Evolutionary conservation across 2,329 filamentous ascomycete genomes (phyloP).

Genomic region (Hypoxylon sp.): DNA sequence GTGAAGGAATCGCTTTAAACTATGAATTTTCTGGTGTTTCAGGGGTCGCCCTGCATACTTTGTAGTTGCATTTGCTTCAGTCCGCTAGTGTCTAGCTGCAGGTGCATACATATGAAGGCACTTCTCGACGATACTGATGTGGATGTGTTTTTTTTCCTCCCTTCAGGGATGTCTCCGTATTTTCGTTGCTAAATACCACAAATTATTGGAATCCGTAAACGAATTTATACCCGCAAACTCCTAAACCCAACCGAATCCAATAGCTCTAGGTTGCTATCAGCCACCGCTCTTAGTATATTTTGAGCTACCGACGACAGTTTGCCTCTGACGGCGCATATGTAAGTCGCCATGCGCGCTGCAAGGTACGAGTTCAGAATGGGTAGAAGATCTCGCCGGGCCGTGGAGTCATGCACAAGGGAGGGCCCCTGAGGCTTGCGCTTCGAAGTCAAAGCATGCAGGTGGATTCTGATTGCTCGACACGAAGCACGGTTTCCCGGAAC

Average conservation of each 20-base stretch:
- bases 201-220: conserved; percentile 1
- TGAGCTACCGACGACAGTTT: conserved; percentile 15
- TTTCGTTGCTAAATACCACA: not conserved
- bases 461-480: conserved; percentile 13
- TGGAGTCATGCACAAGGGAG: conserved; percentile 24
- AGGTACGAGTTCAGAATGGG: conserved; percentile 35
- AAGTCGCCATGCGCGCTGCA: conserved; percentile 41
- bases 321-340: conserved; percentile 29
- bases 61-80: conserved; percentile 33
- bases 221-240: conserved; percentile 5
- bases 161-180: not conserved
- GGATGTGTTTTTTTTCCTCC: too few species aligned
- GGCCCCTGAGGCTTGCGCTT: conserved; percentile 25
- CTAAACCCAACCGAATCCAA: conserved; percentile 6
- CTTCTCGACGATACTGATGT: conserved; percentile 1
- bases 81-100: conserved; percentile 4
- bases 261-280: conserved; percentile 2
- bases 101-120: conserved; percentile 20
- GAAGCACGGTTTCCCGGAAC: conserved; percentile 19
- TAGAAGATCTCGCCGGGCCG: conserved; percentile 26
- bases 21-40: conserved; percentile 30
- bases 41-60: conserved; percentile 37
- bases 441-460: conserved; percentile 21
- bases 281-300: not conserved
- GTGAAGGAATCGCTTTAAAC: conserved; percentile 7